These are phyloP conservation scores for Periconia macrospinosa DNA, from an alignment of 2,329 filamentous ascomycete genomes.

Conservation along the genomic window DNA sequence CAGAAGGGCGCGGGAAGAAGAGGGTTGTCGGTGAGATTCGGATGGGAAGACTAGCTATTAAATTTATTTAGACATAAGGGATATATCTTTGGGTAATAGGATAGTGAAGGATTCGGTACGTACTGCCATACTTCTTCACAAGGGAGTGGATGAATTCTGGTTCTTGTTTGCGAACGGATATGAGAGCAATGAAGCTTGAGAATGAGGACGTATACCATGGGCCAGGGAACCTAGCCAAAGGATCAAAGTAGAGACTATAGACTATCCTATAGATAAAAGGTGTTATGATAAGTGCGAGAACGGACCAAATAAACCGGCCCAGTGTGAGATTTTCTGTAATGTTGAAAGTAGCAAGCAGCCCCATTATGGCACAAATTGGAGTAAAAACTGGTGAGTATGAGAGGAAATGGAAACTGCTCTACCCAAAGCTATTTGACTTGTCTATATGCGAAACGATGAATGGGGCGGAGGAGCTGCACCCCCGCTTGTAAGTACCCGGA, in stretches of 20 bases:
- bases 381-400: background rate
- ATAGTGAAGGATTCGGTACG: background rate
- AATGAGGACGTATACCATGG: slow-evolving; percentile 44
- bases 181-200: slow-evolving; percentile 30
- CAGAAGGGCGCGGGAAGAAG: slow-evolving; percentile 39
- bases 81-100: background rate
- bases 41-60: slow-evolving; percentile 21
- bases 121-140: slow-evolving; percentile 32
- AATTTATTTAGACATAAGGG: background rate
- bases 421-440: background rate
- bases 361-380: slow-evolving; percentile 1
- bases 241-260: slow-evolving; percentile 47
- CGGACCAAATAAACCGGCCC: slow-evolving; percentile 1
- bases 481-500: background rate
- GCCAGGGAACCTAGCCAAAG: slow-evolving; percentile 47
- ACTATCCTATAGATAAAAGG: slow-evolving; percentile 23
- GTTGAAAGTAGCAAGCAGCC: slow-evolving; percentile 1
- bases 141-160: slow-evolving; percentile 34
- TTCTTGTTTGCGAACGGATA: slow-evolving; percentile 30
- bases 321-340: background rate
- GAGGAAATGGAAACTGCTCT: background rate
- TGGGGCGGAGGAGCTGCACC: background rate
- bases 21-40: slow-evolving; percentile 44
- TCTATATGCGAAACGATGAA: background rate
- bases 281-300: slow-evolving; percentile 6